Evolutionary conservation across 371 early-diverging fungal species (phyloP).

Genomic region (Mucor sp.): DNA sequence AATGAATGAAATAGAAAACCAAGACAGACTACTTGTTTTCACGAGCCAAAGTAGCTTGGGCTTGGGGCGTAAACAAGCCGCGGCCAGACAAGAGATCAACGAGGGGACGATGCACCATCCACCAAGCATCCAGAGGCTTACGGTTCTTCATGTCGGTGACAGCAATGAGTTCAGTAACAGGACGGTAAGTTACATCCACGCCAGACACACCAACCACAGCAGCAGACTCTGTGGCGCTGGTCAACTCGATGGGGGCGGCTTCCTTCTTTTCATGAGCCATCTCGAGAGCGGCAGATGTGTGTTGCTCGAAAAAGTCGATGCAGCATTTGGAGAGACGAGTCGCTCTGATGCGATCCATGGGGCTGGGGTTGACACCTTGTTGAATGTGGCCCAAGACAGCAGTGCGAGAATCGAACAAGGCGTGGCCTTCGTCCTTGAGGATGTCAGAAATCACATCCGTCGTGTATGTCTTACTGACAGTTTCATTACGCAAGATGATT

Average conservation of each 20-base stretch:
- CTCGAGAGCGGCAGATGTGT: slow-evolving; percentile 36
- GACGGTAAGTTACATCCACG: slow-evolving; percentile 70
- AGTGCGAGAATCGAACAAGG: slow-evolving; percentile 90
- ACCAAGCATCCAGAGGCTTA: slow-evolving; percentile 75
- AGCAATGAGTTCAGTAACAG: slow-evolving; percentile 68
- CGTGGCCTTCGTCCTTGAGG: slow-evolving; percentile 89
- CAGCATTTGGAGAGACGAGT: slow-evolving; percentile 81
- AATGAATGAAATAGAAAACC: background rate
- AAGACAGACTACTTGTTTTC: background rate
- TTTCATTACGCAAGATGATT: slow-evolving; percentile 73
- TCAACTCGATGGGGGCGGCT: slow-evolving; percentile 62
- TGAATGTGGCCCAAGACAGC: slow-evolving; percentile 97
- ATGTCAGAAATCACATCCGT: slow-evolving; percentile 94
- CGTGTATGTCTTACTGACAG: slow-evolving; percentile 82
- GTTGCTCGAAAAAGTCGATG: slow-evolving; percentile 62
- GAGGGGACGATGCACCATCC: slow-evolving; percentile 65
- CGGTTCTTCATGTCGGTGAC: slow-evolving; percentile 82
- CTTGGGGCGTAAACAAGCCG: slow-evolving; percentile 42
- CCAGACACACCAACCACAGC: slow-evolving; percentile 87
- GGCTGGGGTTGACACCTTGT: slow-evolving; percentile 96
- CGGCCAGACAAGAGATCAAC: slow-evolving; percentile 47
- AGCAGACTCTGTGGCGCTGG: slow-evolving; percentile 61
- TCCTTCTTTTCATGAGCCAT: slow-evolving; percentile 18
- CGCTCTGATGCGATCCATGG: slow-evolving; percentile 95
- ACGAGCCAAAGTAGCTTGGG: slow-evolving; percentile 26